phyloP scores from a whole-genome alignment of 768 basidiomycete genomes.

The Tephrocybe rancida region DNA sequence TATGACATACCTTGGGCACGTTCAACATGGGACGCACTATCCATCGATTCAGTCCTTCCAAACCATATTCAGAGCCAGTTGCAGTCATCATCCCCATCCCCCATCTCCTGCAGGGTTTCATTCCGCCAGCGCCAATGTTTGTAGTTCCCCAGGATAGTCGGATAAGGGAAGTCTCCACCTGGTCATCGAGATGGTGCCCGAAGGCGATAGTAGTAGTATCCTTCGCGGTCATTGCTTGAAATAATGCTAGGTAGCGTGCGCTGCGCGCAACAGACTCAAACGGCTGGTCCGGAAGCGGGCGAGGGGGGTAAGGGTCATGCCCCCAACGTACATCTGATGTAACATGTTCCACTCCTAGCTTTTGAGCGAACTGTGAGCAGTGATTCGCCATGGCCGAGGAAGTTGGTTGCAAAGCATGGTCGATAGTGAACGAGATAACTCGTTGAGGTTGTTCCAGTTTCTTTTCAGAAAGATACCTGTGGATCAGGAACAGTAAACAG shows the following conservation, averaged over 20 bases:
- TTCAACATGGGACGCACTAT: slow-evolving; percentile 71
- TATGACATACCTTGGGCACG: slow-evolving; percentile 60
- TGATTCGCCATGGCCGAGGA: slow-evolving; percentile 57
- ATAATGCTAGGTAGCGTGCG: slow-evolving; percentile 58
- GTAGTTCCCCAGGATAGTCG: slow-evolving; percentile 63
- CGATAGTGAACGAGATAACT: slow-evolving; percentile 63
- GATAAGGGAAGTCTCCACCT: slow-evolving; percentile 81
- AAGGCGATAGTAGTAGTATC: slow-evolving; percentile 52
- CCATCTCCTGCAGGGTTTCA: slow-evolving; percentile 69
- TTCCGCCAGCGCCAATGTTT: slow-evolving; percentile 61
- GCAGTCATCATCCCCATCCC: slow-evolving; percentile 64
- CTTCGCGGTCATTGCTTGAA: slow-evolving; percentile 32
- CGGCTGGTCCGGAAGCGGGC: slow-evolving; percentile 38
- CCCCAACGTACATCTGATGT: slow-evolving; percentile 61
- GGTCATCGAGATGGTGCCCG: slow-evolving; percentile 83
- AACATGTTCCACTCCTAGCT: slow-evolving; percentile 48
- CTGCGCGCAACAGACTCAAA: slow-evolving; percentile 61
- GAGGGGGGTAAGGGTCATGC: slow-evolving; percentile 46
- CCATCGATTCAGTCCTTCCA: slow-evolving; percentile 66
- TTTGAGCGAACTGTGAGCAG: slow-evolving; percentile 43
- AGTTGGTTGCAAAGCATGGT: slow-evolving; percentile 68
- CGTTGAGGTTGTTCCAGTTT: slow-evolving; percentile 18
- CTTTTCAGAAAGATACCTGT: slow-evolving; percentile 39
- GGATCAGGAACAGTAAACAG: slow-evolving; percentile 71
- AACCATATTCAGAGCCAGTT: slow-evolving; percentile 41